Base-by-base conservation (phyloP, 768 basidiomycete genomes). In the Calocera cornea region DNA sequence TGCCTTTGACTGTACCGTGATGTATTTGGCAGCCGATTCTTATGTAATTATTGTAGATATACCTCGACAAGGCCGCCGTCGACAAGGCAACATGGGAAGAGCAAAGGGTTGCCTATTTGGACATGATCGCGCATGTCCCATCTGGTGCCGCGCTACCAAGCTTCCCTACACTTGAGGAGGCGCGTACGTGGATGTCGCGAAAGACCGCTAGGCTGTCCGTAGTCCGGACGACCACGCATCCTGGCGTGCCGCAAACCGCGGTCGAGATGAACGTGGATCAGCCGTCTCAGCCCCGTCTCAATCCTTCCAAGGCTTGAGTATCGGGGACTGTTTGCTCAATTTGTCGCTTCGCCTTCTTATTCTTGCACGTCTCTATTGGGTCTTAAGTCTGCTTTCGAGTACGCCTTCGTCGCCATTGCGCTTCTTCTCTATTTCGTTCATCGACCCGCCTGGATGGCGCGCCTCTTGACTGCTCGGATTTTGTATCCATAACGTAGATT, bases 1-100 rank as follows among this genome's bases (percentile, higher is more conserved):
- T 60, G 81, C 74, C 31, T 69, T 41, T 27, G 65, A 70, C 73
- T 27, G 64, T 63, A 69, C 65, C 66, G 31, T 14, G 41, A 12
- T 41, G 27, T 47, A 33, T 3, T 22, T 36, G 33, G 19, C 7
- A 8, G 44, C 19, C 24, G 24, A 47, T 24, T 3, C 16, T 47
- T 19, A 24, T 47, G 44, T 60, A 19, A 17, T 17, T 47, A 3
- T 24, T 7, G 8, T 60, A 60, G 54, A 2, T 19, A 33, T 60
- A 60, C 31, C 54, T 60, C 19, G 54, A 60, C 24, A 60, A 60
- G 54, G 54, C 54, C 2, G 54, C 54, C 16, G 27, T 3, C 14
- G 31, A 60, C 22, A 60, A 60, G 54, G 54, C 54, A 33, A 27
- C 2, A 29, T 60, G 54, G 54, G 54, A 60, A 3, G 54, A 60